Base-by-base conservation (phyloP, 2,329 filamentous ascomycete species). In the Phialophora tarda region DNA sequence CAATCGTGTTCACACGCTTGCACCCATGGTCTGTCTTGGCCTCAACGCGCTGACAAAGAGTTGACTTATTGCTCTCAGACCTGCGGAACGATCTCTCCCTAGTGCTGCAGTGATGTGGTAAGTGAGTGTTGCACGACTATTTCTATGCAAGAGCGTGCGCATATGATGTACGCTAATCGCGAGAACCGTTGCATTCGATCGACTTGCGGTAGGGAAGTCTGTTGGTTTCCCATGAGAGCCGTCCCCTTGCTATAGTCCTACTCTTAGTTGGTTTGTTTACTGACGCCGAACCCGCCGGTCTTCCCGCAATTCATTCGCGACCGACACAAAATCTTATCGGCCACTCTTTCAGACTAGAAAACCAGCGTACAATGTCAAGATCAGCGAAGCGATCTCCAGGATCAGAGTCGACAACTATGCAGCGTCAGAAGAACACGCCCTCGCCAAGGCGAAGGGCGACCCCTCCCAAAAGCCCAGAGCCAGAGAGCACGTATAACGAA, bases 31-130 rank as follows among this genome's bases (percentile, higher is more conserved):
- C n/a, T 23, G 32, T 55, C 60, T 48, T 62, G 60, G 60, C 60
- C 51, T 56, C 60, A 47, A 23, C 2, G n/a, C 14, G 60, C 60
- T 62, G 60, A 62, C 60, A 62, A 48, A 62, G 21, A 24, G n/a
- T 23, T 48, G 51, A 61, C 59, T 51, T 30, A 34, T 61, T 51
- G 14, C 30, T 21, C 11, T 38, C 48, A 38, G 47, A 26, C 3
- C n/a, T 32, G 30, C 59, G 59, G 59, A 54, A 53, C 23, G 50
- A 26, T 14, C 47, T 61, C 24, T 61, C 48, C 47, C 17, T 53
- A 21, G 34, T 28, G 30, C 21, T n/a, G 12, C 30, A 23, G 48
- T 17, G 17, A 51, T 11, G 23, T 41, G 30, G 47, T 53, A 51
- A 53, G 47, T 53, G 47, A 21, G 23, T 8, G 8, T 38, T 28